Conservation (phyloP, 768 basidiomycete species). For the Phlebiopsis flavidoalba region DNA sequence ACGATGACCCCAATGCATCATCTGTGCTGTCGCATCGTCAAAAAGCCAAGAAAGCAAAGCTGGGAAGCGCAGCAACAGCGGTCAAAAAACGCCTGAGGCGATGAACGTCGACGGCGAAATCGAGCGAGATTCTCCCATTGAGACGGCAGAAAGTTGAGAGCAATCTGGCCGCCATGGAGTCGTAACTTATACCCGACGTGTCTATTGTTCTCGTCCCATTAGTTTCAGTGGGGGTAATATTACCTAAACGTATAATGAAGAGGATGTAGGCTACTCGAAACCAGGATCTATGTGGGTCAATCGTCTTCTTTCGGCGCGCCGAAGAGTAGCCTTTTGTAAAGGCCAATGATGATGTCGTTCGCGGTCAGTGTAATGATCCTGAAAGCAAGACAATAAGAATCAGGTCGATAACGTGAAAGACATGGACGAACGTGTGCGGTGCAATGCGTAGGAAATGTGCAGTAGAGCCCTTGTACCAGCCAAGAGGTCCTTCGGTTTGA, state of each 20-base stretch:
- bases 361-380: constrained; percentile 89
- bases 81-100: neutral
- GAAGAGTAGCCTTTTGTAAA: constrained; percentile 47
- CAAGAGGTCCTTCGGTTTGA: constrained; percentile 80
- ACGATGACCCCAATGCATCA: constrained; percentile 58
- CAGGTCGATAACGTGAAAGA: constrained; percentile 4
- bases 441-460: constrained; percentile 92
- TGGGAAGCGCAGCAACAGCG: neutral
- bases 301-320: constrained; percentile 11
- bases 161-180: neutral
- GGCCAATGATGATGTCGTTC: constrained; percentile 70
- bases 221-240: neutral
- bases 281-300: neutral
- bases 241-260: neutral
- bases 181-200: neutral
- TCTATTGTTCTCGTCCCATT: neutral
- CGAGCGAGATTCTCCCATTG: neutral
- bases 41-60: constrained; percentile 27
- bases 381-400: neutral
- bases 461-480: constrained; percentile 97
- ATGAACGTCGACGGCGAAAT: neutral
- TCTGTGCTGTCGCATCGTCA: constrained; percentile 47
- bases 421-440: constrained; percentile 66
- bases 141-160: neutral
- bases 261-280: neutral